phyloP scores from a whole-genome alignment of 2,329 filamentous ascomycete species.

The Trichoderma asperellum region DNA sequence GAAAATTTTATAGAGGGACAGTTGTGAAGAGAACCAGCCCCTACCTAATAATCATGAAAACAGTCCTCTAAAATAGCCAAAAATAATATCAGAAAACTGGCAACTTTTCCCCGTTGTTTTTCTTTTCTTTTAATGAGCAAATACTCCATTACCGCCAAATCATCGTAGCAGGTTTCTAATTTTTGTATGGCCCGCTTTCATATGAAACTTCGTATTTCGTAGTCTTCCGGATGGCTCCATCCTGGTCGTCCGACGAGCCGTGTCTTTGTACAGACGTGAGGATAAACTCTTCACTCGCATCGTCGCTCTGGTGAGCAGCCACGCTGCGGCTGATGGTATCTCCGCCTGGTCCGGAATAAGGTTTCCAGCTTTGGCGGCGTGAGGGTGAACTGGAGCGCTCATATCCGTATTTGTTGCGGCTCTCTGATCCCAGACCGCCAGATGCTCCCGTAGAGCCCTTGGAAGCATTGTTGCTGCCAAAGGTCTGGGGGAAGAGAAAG shows the following conservation, averaged over 20 bases:
- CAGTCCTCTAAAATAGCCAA: not conserved
- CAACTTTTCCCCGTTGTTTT: not conserved
- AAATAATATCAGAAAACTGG: not conserved
- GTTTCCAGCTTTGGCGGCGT: conserved; percentile 39
- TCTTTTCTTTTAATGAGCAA: not conserved
- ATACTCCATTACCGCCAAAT: not conserved
- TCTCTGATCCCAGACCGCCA: conserved; percentile 27
- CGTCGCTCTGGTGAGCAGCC: conserved; percentile 36
- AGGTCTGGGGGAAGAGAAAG: conserved; percentile 43
- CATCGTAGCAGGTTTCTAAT: conserved; percentile 1
- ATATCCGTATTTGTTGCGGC: conserved; percentile 34
- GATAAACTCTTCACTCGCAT: conserved; percentile 44
- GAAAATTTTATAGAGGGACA: not conserved
- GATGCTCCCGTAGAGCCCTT: conserved; percentile 27
- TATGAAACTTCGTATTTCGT: conserved; percentile 44
- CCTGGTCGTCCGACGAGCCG: conserved; percentile 29
- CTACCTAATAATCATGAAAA: not conserved
- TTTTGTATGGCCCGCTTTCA: conserved; percentile 33
- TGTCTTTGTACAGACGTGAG: conserved; percentile 34
- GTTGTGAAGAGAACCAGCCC: not conserved
- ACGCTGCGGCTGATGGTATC: conserved; percentile 35
- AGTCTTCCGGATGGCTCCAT: conserved; percentile 42
- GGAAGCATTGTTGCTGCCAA: conserved; percentile 32
- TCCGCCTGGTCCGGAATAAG: conserved; percentile 40
- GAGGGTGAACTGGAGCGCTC: conserved; percentile 27